These are phyloP conservation scores for Chlorella sp. DNA, from an alignment of 139 green algal species.

Conservation along the genomic window DNA sequence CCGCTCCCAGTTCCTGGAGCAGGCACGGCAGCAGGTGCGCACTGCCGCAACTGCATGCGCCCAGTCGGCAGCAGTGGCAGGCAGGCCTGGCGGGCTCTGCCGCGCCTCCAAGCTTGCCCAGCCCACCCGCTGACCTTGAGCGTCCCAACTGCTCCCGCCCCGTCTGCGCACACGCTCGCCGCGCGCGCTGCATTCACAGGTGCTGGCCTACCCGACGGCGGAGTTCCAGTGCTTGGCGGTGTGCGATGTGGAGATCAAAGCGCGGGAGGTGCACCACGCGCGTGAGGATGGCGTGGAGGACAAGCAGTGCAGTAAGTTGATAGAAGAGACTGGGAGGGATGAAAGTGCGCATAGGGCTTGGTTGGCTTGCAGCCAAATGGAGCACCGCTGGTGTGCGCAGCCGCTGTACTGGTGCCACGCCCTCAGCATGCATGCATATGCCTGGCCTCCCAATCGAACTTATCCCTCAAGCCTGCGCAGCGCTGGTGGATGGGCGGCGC, in stretches of 20 bases:
- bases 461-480: not conserved
- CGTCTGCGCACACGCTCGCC: too few relatives aligned
- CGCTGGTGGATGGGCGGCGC: not conserved
- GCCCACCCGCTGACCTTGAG: too few relatives aligned
- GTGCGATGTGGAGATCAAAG: conserved; percentile 23
- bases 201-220: conserved; percentile 21
- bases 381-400: not conserved
- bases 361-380: too few relatives aligned
- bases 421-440: not conserved
- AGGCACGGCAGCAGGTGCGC: conserved; percentile 17
- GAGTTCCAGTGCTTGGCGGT: not conserved
- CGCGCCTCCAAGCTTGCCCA: too few relatives aligned
- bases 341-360: not conserved
- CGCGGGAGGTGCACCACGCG: not conserved
- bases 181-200: not conserved
- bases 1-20: not conserved
- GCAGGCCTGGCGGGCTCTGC: too few relatives aligned
- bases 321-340: not conserved
- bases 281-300: not conserved
- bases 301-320: not conserved
- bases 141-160: too few relatives aligned
- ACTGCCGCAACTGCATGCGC: not conserved
- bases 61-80: too few relatives aligned
- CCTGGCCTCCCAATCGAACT: not conserved
- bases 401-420: not conserved